phyloP scores from a whole-genome alignment of 225 moss, liverwort and hornwort genomes.

The Thuidium tamariscinum region DNA sequence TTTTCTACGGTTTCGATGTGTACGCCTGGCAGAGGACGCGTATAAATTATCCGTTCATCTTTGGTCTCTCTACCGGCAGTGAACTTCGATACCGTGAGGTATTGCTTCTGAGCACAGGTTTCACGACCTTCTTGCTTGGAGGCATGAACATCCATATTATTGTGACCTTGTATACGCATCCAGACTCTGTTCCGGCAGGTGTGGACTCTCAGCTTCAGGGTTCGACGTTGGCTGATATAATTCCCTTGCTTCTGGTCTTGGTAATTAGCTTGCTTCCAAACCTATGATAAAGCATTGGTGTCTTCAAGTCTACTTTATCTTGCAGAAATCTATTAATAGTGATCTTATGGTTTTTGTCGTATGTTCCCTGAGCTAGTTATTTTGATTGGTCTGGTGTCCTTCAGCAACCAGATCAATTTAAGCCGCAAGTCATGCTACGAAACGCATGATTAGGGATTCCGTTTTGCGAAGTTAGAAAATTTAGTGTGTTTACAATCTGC shows the following conservation, averaged over 20 bases:
- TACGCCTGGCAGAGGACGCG: conserved; percentile 61
- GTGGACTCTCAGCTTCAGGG: background rate
- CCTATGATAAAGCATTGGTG: background rate
- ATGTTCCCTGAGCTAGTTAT: background rate
- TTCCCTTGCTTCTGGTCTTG: conserved; percentile 42
- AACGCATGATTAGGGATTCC: background rate
- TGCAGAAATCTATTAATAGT: background rate
- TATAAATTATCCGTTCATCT: conserved; percentile 64
- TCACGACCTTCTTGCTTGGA: conserved; percentile 50
- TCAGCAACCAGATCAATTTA: background rate
- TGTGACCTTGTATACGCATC: conserved; percentile 17
- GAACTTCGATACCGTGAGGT: conserved; percentile 69
- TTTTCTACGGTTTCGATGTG: conserved; percentile 52
- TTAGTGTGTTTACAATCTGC: background rate
- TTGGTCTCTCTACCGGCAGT: conserved; percentile 54
- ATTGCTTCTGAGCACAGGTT: conserved; percentile 43
- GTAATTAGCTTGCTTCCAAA: background rate
- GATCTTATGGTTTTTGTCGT: background rate
- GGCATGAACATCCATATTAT: conserved; percentile 51
- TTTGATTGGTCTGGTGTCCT: background rate
- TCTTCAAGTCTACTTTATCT: background rate
- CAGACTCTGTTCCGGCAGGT: background rate
- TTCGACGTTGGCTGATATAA: conserved; percentile 18
- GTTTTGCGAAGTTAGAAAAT: background rate
- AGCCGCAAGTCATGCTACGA: background rate